phyloP scores from a whole-genome alignment of 1,139 yeast genomes.

The Blastobotrys petasosporus region DNA sequence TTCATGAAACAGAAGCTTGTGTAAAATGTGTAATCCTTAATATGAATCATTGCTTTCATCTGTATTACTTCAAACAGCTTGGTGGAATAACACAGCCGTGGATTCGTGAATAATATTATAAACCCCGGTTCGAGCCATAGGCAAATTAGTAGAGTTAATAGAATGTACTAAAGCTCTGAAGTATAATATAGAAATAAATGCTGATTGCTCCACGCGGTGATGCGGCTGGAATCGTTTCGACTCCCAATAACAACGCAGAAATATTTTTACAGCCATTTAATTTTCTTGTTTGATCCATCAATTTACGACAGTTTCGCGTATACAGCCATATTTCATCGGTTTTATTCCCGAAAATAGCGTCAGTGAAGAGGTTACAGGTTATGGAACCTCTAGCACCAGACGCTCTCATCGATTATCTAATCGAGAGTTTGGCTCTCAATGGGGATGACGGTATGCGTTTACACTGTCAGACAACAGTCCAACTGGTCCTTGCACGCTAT shows the following conservation, averaged over 20 bases:
- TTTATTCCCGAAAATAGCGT: too few species aligned
- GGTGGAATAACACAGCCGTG: too few species aligned
- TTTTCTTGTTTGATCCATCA: neutral
- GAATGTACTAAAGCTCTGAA: too few species aligned
- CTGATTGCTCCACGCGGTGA: too few species aligned
- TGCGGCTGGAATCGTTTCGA: constrained; percentile 1
- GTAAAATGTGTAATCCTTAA: constrained; percentile 24
- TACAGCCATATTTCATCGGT: too few species aligned
- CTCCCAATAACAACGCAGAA: constrained; percentile 3
- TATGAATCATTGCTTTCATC: neutral
- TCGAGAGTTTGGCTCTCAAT: constrained; percentile 31
- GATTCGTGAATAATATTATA: too few species aligned
- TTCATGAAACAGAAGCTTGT: constrained; percentile 62
- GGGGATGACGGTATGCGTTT: constrained; percentile 30
- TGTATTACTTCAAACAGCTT: too few species aligned
- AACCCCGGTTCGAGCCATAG: too few species aligned
- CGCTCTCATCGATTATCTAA: constrained; percentile 27
- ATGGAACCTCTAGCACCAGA: constrained; percentile 25
- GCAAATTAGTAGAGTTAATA: too few species aligned
- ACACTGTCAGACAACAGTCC: neutral
- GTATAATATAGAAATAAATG: too few species aligned
- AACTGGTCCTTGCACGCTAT: too few species aligned
- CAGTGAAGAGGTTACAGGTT: neutral
- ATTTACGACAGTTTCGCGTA: too few species aligned
- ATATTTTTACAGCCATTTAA: neutral